Percentiles rank a stretch among this genome's conserved stretches.
Evolutionary conservation across 2,329 filamentous ascomycete genomes (phyloP).

Genomic region (Aspergillus ustus): DNA sequence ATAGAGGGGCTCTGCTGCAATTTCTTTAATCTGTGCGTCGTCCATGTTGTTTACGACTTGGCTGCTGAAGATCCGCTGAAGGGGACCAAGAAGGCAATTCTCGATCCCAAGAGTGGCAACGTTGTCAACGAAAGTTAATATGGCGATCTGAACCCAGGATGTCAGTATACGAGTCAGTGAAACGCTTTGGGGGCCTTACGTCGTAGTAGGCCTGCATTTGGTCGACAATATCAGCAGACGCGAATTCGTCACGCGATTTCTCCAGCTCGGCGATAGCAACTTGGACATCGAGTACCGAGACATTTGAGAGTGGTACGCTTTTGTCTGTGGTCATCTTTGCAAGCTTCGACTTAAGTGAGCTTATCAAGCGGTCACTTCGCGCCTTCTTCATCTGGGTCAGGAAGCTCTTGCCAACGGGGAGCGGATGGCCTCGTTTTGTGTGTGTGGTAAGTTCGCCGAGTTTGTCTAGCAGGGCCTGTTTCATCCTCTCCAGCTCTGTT

Average conservation of each 20-base stretch:
- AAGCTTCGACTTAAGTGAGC: conserved; percentile 1
- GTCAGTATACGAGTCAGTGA: neutral
- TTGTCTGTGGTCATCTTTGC: neutral
- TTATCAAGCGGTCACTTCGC: conserved; percentile 17
- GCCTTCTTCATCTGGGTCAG: conserved; percentile 16
- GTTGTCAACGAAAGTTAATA: conserved; percentile 54
- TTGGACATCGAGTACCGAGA: neutral
- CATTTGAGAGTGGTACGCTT: neutral
- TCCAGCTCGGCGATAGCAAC: neutral
- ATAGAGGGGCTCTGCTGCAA: conserved; percentile 40
- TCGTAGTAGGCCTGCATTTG: conserved; percentile 45
- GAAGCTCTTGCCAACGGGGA: conserved; percentile 27
- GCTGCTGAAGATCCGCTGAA: conserved; percentile 50
- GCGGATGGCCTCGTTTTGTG: conserved; percentile 28
- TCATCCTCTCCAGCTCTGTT: conserved; percentile 30
- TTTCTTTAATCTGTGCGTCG: conserved; percentile 37
- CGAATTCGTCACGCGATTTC: conserved; percentile 36
- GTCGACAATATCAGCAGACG: conserved; percentile 48
- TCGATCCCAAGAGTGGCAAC: conserved; percentile 56
- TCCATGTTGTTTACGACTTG: conserved; percentile 42
- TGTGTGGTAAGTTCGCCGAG: conserved; percentile 30
- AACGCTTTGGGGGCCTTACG: conserved; percentile 13
- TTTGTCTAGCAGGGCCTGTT: conserved; percentile 24
- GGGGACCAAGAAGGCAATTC: conserved; percentile 51
- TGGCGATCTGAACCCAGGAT: conserved; percentile 30